Evolutionary conservation across 1,284 basidiomycete genomes (phyloP), one percentile per base, ranked within the genome.

Genomic region (Polyporus tsugae): DNA sequence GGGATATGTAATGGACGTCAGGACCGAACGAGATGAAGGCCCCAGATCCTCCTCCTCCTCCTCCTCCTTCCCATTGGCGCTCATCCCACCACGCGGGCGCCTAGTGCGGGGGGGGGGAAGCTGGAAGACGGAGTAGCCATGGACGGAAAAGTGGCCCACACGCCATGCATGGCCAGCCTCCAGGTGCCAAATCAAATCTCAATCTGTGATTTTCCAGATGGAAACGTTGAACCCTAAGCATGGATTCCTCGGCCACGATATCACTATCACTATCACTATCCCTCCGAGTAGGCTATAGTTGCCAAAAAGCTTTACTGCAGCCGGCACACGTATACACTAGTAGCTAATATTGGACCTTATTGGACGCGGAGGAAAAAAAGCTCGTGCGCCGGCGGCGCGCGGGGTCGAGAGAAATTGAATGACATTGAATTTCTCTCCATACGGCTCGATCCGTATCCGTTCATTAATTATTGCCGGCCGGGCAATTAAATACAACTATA

Each of bases 401-500:
- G n/a, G n/a, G n/a, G n/a, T n/a, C n/a, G n/a, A n/a, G n/a, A n/a
- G n/a, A n/a, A n/a, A n/a, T n/a, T n/a, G n/a, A n/a, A n/a, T n/a
- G n/a, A n/a, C n/a, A n/a, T n/a, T n/a, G n/a, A n/a, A n/a, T n/a
- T n/a, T n/a, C n/a, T n/a, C n/a, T n/a, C n/a, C n/a, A n/a, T n/a
- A n/a, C n/a, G n/a, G n/a, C n/a, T n/a, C n/a, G n/a, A n/a, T n/a
- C 38, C 38, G 38, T 41, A 60, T 60, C 22, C 15, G 22, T 41
- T 41, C 7, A 60, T 60, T 60, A 60, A n/a, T n/a, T n/a, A n/a
- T 35, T 44, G 60, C 60, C 59, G 39, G 13, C 22, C 59, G 41
- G 60, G 60, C 61, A 62, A 62, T 52, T 36, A 38, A 44, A 33
- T 62, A 62, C 61, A 62, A 52, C 33, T 62, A 62, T n/a, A n/a